A percentile compares a stretch with the other conserved stretches of the same genome.
phyloP scores from a whole-genome alignment of 164 flowering plant species.

The Amborella trichopoda region DNA sequence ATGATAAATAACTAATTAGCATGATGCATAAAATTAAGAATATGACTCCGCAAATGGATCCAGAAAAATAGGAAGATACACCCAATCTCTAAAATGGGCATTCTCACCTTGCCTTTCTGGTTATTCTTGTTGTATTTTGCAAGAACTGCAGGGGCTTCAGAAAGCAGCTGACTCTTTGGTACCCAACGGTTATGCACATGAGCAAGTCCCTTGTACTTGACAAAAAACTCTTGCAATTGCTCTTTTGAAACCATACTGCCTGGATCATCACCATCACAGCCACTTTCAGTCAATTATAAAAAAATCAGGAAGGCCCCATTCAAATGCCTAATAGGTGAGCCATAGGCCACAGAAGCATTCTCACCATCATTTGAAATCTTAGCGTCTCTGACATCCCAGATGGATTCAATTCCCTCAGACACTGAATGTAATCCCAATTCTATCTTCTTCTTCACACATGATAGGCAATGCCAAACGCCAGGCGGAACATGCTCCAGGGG shows the following conservation, averaged over 20 bases:
- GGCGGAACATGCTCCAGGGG: conserved; percentile 25
- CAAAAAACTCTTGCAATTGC: conserved; percentile 44
- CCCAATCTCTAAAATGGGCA: no score
- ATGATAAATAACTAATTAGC: background rate
- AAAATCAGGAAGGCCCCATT: background rate
- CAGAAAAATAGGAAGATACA: no score
- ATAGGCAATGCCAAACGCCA: conserved; percentile 40
- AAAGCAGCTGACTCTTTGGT: conserved; percentile 35
- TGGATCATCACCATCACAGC: conserved; percentile 4
- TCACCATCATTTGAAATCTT: conserved; percentile 28
- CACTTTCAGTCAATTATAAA: background rate
- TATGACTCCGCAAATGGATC: no score
- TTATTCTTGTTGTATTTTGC: conserved; percentile 27
- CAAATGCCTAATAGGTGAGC: no score
- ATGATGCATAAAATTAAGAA: no score
- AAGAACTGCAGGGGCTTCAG: conserved; percentile 44
- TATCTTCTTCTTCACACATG: conserved; percentile 42
- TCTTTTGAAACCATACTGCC: conserved; percentile 22
- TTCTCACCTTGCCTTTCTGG: conserved; percentile 3
- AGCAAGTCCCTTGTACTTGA: conserved; percentile 65
- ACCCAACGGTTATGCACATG: conserved; percentile 75
- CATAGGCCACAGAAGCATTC: conserved; percentile 14
- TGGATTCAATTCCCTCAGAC: conserved; percentile 50
- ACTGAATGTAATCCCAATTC: conserved; percentile 41
- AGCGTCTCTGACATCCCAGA: conserved; percentile 49